These are phyloP conservation scores for Gnomoniopsis smithogilvyi DNA, from an alignment of 2,329 filamentous ascomycete genomes.

Conservation along the genomic window DNA sequence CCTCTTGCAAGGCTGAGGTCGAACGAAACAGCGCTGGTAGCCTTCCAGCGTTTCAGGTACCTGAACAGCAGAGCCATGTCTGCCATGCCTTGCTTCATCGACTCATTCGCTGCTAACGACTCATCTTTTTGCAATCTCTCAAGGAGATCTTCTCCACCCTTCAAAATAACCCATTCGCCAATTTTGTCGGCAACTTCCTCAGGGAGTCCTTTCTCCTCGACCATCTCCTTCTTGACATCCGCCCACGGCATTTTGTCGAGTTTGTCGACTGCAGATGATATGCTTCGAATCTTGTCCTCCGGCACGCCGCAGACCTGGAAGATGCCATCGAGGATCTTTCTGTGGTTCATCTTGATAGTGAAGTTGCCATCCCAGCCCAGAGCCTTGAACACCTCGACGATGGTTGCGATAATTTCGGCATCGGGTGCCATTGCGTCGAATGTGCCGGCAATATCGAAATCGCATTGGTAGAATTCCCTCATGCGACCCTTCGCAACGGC, in stretches of 20 bases:
- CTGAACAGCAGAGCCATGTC: conserved; percentile 79
- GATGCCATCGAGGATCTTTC: conserved; percentile 88
- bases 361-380: conserved; percentile 62
- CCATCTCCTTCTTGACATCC: conserved; percentile 90
- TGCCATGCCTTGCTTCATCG: conserved; percentile 73
- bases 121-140: conserved; percentile 66
- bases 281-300: conserved; percentile 79
- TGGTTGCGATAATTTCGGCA: conserved; percentile 81
- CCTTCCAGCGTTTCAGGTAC: conserved; percentile 76
- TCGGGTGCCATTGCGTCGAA: conserved; percentile 93
- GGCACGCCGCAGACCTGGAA: conserved; percentile 91
- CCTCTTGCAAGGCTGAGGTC: conserved; percentile 88
- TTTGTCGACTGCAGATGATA: conserved; percentile 93
- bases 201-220: conserved; percentile 81
- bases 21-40: conserved; percentile 74
- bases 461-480: conserved; percentile 96
- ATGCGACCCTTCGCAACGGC: conserved; percentile 89
- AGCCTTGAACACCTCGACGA: conserved; percentile 79
- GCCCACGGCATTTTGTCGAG: conserved; percentile 89
- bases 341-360: conserved; percentile 92
- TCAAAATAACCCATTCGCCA: conserved; percentile 76
- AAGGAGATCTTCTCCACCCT: conserved; percentile 66
- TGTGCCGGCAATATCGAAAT: conserved; percentile 87
- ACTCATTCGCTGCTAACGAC: conserved; percentile 65
- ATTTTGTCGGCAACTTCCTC: conserved; percentile 80